Evolutionary conservation across 225 moss, liverwort and hornwort genomes (phyloP).

Genomic region (Marchantia polymorpha): DNA sequence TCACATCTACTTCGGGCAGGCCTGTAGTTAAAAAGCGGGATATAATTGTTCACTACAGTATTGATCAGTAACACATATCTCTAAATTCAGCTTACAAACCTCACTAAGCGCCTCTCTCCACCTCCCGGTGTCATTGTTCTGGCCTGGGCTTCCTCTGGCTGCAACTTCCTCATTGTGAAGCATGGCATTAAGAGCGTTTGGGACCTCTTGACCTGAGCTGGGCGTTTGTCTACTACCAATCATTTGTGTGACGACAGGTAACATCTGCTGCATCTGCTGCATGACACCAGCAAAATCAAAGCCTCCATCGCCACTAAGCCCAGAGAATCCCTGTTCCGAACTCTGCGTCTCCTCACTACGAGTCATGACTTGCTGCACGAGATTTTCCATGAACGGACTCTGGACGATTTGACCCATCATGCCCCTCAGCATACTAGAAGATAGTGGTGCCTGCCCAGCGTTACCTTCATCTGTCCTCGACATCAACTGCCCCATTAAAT

Average conservation of each 20-base stretch:
- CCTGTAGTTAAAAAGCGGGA: not conserved
- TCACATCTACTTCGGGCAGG: not conserved
- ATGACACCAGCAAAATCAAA: slow-evolving; percentile 68
- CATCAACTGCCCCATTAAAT: slow-evolving; percentile 42
- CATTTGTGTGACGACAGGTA: slow-evolving; percentile 92
- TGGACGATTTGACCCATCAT: slow-evolving; percentile 84
- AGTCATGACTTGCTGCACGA: slow-evolving; percentile 79
- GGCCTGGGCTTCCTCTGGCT: slow-evolving; percentile 48
- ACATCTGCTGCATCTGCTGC: slow-evolving; percentile 90
- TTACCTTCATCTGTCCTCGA: slow-evolving; percentile 41
- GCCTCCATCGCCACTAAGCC: slow-evolving; percentile 45
- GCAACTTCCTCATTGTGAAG: slow-evolving; percentile 45
- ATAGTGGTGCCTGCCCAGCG: slow-evolving; percentile 24
- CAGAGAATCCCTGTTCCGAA: slow-evolving; percentile 21
- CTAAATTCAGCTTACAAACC: slow-evolving; percentile 60
- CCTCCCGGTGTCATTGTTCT: slow-evolving; percentile 46
- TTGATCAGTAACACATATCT: not conserved
- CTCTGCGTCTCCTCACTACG: slow-evolving; percentile 47
- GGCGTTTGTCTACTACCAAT: slow-evolving; percentile 57
- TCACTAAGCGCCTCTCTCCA: slow-evolving; percentile 82
- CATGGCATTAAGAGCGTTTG: slow-evolving; percentile 44
- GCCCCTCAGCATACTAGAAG: slow-evolving; percentile 36
- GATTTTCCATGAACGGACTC: slow-evolving; percentile 82
- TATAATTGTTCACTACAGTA: not conserved
- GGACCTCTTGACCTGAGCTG: slow-evolving; percentile 47